These are phyloP conservation scores for Trametes hirsuta DNA, from an alignment of 1,284 basidiomycete species.

Conservation along the genomic window DNA sequence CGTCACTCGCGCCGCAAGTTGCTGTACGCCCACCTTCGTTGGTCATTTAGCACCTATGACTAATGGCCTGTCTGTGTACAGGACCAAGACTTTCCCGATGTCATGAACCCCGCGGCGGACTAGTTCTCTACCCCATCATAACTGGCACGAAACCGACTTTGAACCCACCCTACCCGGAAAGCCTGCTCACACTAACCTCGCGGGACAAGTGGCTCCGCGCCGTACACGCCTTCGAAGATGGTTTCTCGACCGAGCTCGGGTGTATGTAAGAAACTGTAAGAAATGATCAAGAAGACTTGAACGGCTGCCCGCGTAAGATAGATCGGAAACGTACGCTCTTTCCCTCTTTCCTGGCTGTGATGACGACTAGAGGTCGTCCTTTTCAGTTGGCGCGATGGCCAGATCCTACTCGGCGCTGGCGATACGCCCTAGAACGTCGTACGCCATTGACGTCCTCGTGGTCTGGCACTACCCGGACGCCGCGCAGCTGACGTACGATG, in stretches of 20 bases:
- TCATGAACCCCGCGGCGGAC: slow-evolving; percentile 45
- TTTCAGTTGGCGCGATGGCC: slow-evolving; percentile 46
- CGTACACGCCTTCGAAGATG: slow-evolving; percentile 38
- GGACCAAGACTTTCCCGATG: slow-evolving; percentile 45
- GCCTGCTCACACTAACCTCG: slow-evolving; percentile 41
- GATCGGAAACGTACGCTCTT: no score
- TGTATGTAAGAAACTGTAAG: no score
- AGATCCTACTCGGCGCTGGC: slow-evolving; percentile 49
- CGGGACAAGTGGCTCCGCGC: slow-evolving; percentile 49
- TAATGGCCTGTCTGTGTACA: slow-evolving; percentile 12
- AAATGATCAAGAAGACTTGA: no score
- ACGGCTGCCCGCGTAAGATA: slow-evolving; percentile 42
- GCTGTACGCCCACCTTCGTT: slow-evolving; percentile 13
- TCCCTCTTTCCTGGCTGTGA: slow-evolving; percentile 20
- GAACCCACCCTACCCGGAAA: slow-evolving; percentile 40
- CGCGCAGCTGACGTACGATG: slow-evolving; percentile 40
- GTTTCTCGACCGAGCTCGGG: slow-evolving; percentile 47
- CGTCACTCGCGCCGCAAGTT: slow-evolving; percentile 24
- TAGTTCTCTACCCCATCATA: no score
- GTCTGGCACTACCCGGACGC: slow-evolving; percentile 45
- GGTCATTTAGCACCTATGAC: not conserved
- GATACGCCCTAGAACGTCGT: slow-evolving; percentile 48
- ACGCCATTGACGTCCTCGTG: slow-evolving; percentile 50
- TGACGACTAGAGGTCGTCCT: not conserved
- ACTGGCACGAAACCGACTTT: no score